A percentile compares a stretch with the other conserved stretches of the same genome.
phyloP scores from a whole-genome alignment of 208 protist species.

The Phytomonas sp. region DNA sequence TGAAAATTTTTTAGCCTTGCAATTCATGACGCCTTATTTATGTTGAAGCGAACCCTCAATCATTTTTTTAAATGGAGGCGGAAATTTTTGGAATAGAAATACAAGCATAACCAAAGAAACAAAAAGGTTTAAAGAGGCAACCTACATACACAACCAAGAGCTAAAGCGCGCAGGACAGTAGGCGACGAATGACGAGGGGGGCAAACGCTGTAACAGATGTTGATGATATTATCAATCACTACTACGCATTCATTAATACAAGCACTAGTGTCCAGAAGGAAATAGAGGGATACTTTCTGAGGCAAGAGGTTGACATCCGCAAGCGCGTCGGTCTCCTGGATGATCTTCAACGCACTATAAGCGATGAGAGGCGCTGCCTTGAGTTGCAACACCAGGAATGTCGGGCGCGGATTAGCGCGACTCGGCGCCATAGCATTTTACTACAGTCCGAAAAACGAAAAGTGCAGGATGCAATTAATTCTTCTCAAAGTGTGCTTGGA shows the following conservation, averaged over 20 bases:
- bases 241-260: not conserved
- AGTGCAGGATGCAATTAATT: conserved; percentile 24
- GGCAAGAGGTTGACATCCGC: conserved; percentile 72
- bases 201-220: not conserved
- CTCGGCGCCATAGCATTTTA: conserved; percentile 30
- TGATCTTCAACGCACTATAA: conserved; percentile 65
- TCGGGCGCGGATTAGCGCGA: conserved; percentile 61
- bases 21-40: not conserved
- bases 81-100: not conserved
- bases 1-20: not conserved
- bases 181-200: not conserved
- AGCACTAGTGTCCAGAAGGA: conserved; percentile 40
- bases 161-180: not conserved
- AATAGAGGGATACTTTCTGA: conserved; percentile 66
- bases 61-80: not conserved
- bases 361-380: conserved; percentile 74
- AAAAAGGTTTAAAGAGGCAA: not conserved
- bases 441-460: conserved; percentile 44
- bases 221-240: not conserved
- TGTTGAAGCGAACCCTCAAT: not conserved
- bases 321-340: conserved; percentile 72
- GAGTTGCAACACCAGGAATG: conserved; percentile 84
- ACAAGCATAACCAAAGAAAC: not conserved
- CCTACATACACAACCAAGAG: not conserved
- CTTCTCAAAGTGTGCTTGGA: conserved; percentile 28